phyloP scores from a whole-genome alignment of 192 early-diverging fungal species.

The Pecoramyces ruminantium region DNA sequence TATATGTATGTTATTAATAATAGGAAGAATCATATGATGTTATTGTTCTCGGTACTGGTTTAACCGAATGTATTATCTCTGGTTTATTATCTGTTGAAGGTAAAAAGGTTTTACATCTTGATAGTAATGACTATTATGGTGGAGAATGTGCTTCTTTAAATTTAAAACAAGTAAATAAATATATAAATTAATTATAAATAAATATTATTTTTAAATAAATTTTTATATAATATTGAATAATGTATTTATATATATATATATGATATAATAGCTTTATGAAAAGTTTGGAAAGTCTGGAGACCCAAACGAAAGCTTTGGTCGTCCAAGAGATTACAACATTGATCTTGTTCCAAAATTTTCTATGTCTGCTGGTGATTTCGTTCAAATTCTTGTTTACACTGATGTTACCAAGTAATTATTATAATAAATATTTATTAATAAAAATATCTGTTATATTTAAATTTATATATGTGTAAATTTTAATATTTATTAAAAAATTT shows the following conservation, averaged over 20 bases:
- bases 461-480: too few relatives aligned
- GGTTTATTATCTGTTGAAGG: constrained; percentile 29
- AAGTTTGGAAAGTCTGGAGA: too few relatives aligned
- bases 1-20: too few relatives aligned
- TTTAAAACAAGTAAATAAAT: constrained; percentile 17
- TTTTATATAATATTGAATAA: too few relatives aligned
- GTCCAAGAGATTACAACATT: neutral
- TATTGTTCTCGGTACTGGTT: constrained; percentile 74
- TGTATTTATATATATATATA: neutral
- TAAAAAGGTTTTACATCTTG: constrained; percentile 61
- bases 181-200: too few relatives aligned
- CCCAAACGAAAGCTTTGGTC: neutral
- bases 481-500: neutral
- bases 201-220: too few relatives aligned
- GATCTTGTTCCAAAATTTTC: too few relatives aligned
- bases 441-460: too few relatives aligned
- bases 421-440: neutral
- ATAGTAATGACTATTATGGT: constrained; percentile 62
- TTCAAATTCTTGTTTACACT: too few relatives aligned
- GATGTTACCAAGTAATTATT: neutral
- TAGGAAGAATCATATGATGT: constrained; percentile 20
- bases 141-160: constrained; percentile 37
- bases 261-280: neutral
- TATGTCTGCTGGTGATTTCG: too few relatives aligned
- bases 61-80: constrained; percentile 64